Base-by-base conservation (phyloP, 1,139 yeast species). In the Kodamaea suecica region DNA sequence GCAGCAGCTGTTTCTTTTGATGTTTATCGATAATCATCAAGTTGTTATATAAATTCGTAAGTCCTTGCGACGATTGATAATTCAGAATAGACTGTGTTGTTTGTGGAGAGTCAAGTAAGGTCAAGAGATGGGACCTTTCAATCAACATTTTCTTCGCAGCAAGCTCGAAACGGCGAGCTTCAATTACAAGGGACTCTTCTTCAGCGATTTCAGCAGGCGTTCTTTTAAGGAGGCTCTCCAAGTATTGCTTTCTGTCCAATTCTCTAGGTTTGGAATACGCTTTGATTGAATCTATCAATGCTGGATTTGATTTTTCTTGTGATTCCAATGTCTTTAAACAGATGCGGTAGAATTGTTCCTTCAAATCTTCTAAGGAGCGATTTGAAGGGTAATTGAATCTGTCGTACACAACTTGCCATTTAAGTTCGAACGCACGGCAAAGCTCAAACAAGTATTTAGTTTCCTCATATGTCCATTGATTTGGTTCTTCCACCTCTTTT, bases 131-230 rank as follows among this genome's bases (percentile, higher is more conserved):
- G 2, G 88, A 82, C 48, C 98, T 73, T 57, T 92, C 98, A 34
- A 72, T 65, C 38, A 90, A 73, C 74, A 92, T 84, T 53, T 86
- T 84, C 63, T 87, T 90, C 0, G 97, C 95, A 1, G 95, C 88
- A 39, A 90, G 76, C 52, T 92, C 98, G 44, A 92, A 85, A 45
- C 95, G 78, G 38, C 95, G 77, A 2, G 97, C 95, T 55, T 92
- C 98, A 30, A 90, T 80, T 3, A 92, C 87, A 34, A 92, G 66
- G 0, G 95, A 87, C 57, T 94, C 97, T 57, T 92, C 99, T 59
- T 92, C 98, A 0, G 98, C 97, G 27, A 92, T 86, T 55, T 92
- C 98, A 0, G 97, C 95, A 0, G 98, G 97, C 3, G 94, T 81
- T 47, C 99, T 69, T 36, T 79, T 78, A 30, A 92, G 66, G 21